Evolutionary conservation across 1,139 yeast genomes (phyloP).

Genomic region (Chernovozyma aurita): DNA sequence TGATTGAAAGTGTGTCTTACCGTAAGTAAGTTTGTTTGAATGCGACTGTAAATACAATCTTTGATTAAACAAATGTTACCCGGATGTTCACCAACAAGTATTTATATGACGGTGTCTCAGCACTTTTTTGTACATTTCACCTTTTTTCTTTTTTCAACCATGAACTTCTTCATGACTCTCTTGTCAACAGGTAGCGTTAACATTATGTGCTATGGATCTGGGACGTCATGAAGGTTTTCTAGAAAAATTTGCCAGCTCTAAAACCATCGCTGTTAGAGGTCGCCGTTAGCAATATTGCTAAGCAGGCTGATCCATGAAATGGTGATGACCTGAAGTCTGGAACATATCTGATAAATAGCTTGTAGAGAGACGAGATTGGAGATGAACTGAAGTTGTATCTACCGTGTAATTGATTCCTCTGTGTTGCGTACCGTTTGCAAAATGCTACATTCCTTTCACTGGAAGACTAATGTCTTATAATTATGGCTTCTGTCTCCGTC

Average conservation of each 20-base stretch:
- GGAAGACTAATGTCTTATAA: too few relatives aligned
- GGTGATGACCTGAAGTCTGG: conserved; percentile 90
- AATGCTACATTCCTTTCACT: too few relatives aligned
- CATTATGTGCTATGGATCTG: conserved; percentile 16
- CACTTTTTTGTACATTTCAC: neutral
- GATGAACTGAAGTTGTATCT: too few relatives aligned
- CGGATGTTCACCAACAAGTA: neutral
- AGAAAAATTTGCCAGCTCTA: conserved; percentile 39
- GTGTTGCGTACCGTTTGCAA: too few relatives aligned
- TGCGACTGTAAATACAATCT: too few relatives aligned
- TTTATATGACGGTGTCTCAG: neutral
- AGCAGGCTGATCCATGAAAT: conserved; percentile 77
- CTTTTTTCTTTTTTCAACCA: conserved; percentile 3
- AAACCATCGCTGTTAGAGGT: conserved; percentile 94
- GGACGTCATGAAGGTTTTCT: conserved; percentile 17
- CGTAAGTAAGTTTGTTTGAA: too few relatives aligned
- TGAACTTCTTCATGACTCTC: conserved; percentile 9
- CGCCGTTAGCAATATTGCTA: conserved; percentile 49
- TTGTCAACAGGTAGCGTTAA: conserved; percentile 14
- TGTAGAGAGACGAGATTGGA: conserved; percentile 8
- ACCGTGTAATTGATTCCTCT: too few relatives aligned
- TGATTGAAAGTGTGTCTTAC: too few relatives aligned
- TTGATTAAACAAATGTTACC: too few relatives aligned
- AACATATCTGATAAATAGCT: conserved; percentile 49
- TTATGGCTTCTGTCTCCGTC: too few relatives aligned